phyloP scores from a whole-genome alignment of 2,329 filamentous ascomycete genomes.

The Pseudopithomyces maydicus region DNA sequence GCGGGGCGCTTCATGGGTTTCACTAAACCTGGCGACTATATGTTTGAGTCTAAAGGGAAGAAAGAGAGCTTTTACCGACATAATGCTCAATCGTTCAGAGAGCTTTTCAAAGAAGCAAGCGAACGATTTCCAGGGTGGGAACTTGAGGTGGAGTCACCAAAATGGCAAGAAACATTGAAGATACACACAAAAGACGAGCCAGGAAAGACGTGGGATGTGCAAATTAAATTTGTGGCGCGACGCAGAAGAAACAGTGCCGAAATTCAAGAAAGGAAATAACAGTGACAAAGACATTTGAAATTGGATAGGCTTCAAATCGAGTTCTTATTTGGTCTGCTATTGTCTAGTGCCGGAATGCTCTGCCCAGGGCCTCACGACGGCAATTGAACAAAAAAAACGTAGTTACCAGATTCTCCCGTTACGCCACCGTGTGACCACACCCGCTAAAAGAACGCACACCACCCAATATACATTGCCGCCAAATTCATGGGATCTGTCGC shows the following conservation, averaged over 20 bases:
- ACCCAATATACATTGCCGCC: slow-evolving; percentile 96
- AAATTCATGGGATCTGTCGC: slow-evolving; percentile 81
- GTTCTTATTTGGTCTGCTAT: not conserved
- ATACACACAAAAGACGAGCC: not conserved
- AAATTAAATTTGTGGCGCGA: not conserved
- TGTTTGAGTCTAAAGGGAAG: not conserved
- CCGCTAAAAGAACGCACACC: slow-evolving; percentile 73
- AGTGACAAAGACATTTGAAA: not conserved
- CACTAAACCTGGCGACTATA: not conserved
- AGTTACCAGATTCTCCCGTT: too few species aligned
- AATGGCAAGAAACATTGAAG: not conserved
- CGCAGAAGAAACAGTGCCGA: not conserved
- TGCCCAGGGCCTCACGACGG: too few species aligned
- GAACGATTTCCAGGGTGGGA: not conserved
- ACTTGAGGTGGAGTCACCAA: not conserved
- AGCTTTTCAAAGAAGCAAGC: not conserved
- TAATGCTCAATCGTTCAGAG: not conserved
- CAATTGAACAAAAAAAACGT: too few species aligned
- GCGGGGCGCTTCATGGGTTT: not conserved
- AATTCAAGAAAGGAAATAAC: too few species aligned
- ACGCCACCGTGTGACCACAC: too few species aligned
- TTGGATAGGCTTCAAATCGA: not conserved
- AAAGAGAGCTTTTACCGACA: not conserved
- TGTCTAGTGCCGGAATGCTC: too few species aligned
- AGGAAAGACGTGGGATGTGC: not conserved